Base-by-base conservation (phyloP, 148 eudicot genomes). In the Silene latifolia region DNA sequence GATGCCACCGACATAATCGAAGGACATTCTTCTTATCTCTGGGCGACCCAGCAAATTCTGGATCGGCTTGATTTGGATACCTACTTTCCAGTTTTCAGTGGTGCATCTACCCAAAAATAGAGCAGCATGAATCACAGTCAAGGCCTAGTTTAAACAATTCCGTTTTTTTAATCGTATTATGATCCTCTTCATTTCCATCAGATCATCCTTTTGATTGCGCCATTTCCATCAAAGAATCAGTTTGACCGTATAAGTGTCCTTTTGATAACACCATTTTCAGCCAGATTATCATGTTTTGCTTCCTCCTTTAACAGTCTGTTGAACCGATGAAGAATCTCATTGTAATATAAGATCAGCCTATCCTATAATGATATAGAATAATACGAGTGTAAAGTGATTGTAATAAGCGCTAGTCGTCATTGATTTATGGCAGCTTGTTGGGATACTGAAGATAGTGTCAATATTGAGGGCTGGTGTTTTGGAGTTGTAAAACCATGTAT, bases 1-100 rank as follows among this genome's bases (percentile, higher is more conserved):
- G 89, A 92, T 75, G 93, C 88, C 39, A 90, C 96, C 29, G 92
- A 89, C 67, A 69, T 84, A 54, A 80, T 95, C 6, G 92, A 92
- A 68, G 98, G 97, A 4, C 97, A 95, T 81, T 95, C 98, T 11
- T 92, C 97, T 20, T 95, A 95, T 76, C 82, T 95, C 20, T 95
- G 93, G 96, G 86, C 88, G 21, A 88, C 93, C 23, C 92, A 84
- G 60, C 86, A 84, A 81, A 95, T 95, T 60, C 73, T 95, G 27
- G 91, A 90, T 48, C 90, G 84, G 63, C 92, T 95, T 53, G 97
- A 92, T 46, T 85, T 95, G 27, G 97, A 92, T 69, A 70, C 96
- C 11, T 89, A 88, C 73, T 90, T 81, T 76, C 96, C 98, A 42
- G 93, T 89, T 72, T 87, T 86, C 80, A 72, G 73, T 69, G 63